A percentile compares a stretch with the other conserved stretches of the same genome.
phyloP scores from a whole-genome alignment of 805 yeast genomes.

The Vanderwaltozyma polyspora region DNA sequence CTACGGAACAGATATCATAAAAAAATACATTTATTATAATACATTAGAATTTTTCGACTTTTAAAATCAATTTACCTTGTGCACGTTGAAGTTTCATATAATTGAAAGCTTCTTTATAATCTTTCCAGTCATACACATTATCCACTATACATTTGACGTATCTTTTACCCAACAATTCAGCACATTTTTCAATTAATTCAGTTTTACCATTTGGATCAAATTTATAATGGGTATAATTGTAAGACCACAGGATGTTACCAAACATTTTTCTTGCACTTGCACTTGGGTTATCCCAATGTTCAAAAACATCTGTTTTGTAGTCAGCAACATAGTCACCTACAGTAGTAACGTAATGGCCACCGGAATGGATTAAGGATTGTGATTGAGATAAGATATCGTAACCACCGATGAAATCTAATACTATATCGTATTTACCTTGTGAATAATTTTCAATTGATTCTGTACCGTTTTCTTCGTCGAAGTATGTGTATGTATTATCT shows the following conservation, averaged over 20 bases:
- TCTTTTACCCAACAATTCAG: slow-evolving; percentile 36
- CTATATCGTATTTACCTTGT: slow-evolving; percentile 45
- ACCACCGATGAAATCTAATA: slow-evolving; percentile 68
- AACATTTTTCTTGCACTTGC: slow-evolving; percentile 28
- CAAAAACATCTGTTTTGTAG: slow-evolving; percentile 29
- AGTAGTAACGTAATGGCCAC: slow-evolving; percentile 45
- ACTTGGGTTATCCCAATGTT: slow-evolving; percentile 28
- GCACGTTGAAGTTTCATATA: slow-evolving; percentile 41
- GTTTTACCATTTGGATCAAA: slow-evolving; percentile 26
- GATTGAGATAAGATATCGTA: slow-evolving; percentile 38
- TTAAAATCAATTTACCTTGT: slow-evolving; percentile 57
- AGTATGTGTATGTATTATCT: slow-evolving; percentile 28
- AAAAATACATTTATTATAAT: too few species aligned
- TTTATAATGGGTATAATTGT: slow-evolving; percentile 28
- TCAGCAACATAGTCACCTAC: slow-evolving; percentile 48
- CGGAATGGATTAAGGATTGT: slow-evolving; percentile 33
- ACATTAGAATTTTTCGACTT: slow-evolving; percentile 32
- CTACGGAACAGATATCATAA: too few species aligned
- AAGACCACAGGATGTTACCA: slow-evolving; percentile 28
- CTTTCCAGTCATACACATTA: slow-evolving; percentile 43
- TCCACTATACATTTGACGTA: slow-evolving; percentile 43
- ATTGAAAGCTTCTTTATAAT: slow-evolving; percentile 43
- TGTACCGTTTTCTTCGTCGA: slow-evolving; percentile 17
- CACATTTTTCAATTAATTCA: slow-evolving; percentile 34
- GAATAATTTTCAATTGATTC: slow-evolving; percentile 19